Conservation (phyloP, 495 filamentous ascomycete genomes). For the Cladorrhinum samala region DNA sequence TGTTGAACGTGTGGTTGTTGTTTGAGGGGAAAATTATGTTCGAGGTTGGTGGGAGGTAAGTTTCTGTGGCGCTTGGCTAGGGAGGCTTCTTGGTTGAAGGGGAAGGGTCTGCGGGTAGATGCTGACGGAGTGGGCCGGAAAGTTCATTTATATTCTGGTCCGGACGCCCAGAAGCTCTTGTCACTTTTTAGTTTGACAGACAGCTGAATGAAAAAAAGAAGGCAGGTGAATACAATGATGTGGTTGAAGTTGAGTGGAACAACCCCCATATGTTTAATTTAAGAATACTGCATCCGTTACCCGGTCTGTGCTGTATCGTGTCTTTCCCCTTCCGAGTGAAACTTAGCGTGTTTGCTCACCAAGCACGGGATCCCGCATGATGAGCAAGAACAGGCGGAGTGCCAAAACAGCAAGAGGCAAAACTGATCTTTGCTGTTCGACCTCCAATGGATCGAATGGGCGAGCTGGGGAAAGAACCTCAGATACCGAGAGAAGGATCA, state of each 20-base stretch:
- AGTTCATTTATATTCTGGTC: too few relatives aligned
- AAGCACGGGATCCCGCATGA: conserved; percentile 40
- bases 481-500: neutral
- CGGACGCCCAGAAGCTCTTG: too few relatives aligned
- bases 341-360: conserved; percentile 34
- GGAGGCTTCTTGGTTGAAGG: too few relatives aligned
- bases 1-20: neutral
- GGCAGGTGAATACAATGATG: conserved; percentile 22
- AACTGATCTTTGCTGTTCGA: neutral
- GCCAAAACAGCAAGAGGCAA: conserved; percentile 4
- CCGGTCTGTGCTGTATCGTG: conserved; percentile 10
- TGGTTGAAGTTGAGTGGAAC: conserved; percentile 41
- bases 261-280: conserved; percentile 16
- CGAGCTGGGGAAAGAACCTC: neutral
- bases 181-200: neutral
- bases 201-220: neutral
- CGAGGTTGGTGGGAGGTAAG: too few relatives aligned
- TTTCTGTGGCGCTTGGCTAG: too few relatives aligned
- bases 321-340: conserved; percentile 3
- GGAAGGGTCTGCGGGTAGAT: too few relatives aligned
- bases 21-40: too few relatives aligned
- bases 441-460: neutral
- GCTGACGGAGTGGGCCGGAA: too few relatives aligned
- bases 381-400: conserved; percentile 18
- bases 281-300: conserved; percentile 7